Evolutionary conservation across 2,329 filamentous ascomycete species (phyloP).

Genomic region (Hortaea werneckii): DNA sequence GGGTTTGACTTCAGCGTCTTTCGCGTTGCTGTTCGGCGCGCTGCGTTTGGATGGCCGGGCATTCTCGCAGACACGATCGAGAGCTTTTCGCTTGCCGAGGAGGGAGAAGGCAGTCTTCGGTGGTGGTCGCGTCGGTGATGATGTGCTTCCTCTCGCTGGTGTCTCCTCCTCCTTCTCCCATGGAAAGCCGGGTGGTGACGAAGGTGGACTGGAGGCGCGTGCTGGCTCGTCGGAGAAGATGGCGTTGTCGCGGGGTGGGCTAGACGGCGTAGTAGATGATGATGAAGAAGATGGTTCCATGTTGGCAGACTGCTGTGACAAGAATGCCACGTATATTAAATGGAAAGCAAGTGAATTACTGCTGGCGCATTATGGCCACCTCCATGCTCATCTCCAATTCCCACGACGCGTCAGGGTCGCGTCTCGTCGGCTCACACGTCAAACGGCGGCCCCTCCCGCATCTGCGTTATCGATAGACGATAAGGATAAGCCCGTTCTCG

Average conservation of each 20-base stretch:
- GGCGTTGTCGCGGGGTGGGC: constrained; percentile 11
- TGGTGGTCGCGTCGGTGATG: constrained; percentile 14
- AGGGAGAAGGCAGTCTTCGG: constrained; percentile 24
- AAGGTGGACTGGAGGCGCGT: constrained; percentile 38
- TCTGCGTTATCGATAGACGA: too few species aligned
- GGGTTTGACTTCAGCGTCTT: constrained; percentile 15
- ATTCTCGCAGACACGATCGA: constrained; percentile 23
- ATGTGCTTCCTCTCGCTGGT: constrained; percentile 11
- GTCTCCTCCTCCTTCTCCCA: constrained; percentile 14
- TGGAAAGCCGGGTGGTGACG: constrained; percentile 40
- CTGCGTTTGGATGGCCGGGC: constrained; percentile 20
- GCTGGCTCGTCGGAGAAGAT: constrained; percentile 17
- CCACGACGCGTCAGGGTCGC: too few species aligned
- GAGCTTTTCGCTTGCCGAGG: constrained; percentile 22
- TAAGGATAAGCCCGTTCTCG: too few species aligned
- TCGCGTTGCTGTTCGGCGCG: constrained; percentile 18
- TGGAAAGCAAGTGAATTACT: too few species aligned
- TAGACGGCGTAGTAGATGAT: constrained; percentile 9
- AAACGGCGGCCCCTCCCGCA: too few species aligned
- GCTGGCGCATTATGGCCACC: too few species aligned
- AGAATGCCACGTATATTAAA: too few species aligned
- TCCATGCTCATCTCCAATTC: too few species aligned
- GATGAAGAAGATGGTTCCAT: constrained; percentile 2
- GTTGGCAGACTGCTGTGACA: neutral
- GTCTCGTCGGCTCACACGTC: too few species aligned